Conservation (phyloP, 495 filamentous ascomycete genomes). For the Xylaria palmicola region DNA sequence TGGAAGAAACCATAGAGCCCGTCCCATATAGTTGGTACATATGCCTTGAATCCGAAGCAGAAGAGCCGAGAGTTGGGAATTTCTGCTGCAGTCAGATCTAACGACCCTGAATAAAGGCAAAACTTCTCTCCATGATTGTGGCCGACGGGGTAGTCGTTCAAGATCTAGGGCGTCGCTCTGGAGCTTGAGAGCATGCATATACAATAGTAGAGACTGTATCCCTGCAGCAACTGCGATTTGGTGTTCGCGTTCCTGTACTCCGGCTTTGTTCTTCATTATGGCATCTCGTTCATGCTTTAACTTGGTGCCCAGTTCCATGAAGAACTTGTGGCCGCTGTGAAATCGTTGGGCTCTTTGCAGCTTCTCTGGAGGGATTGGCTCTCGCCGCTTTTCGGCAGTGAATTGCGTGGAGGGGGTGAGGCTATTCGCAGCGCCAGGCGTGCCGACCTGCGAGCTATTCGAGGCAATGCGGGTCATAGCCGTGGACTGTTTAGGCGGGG, state of each 20-base stretch:
- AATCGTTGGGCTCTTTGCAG: conserved; percentile 24
- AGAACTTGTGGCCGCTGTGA: conserved; percentile 24
- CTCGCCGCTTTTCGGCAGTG: conserved; percentile 32
- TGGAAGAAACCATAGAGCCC: conserved; percentile 25
- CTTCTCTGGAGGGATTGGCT: conserved; percentile 24
- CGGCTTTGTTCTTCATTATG: conserved; percentile 26
- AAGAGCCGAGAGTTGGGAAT: conserved; percentile 22
- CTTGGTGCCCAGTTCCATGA: conserved; percentile 33
- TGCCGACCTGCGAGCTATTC: conserved; percentile 43
- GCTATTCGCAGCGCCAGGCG: conserved; percentile 37
- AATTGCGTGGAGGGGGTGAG: conserved; percentile 38
- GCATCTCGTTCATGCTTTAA: conserved; percentile 48
- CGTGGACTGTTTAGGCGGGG: conserved; percentile 45
- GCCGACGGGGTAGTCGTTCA: conserved; percentile 20
- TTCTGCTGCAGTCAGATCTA: conserved; percentile 22
- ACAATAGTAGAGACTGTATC: conserved; percentile 28
- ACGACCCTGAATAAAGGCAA: conserved; percentile 21
- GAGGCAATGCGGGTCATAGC: conserved; percentile 49
- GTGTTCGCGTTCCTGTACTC: conserved; percentile 22
- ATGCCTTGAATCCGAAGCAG: conserved; percentile 30
- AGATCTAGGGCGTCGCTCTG: conserved; percentile 29
- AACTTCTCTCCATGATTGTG: conserved; percentile 20
- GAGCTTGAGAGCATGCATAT: conserved; percentile 27
- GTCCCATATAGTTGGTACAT: conserved; percentile 24
- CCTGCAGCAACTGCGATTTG: conserved; percentile 27